phyloP scores from a whole-genome alignment of 306 rosid species.

The Rosa persica region DNA sequence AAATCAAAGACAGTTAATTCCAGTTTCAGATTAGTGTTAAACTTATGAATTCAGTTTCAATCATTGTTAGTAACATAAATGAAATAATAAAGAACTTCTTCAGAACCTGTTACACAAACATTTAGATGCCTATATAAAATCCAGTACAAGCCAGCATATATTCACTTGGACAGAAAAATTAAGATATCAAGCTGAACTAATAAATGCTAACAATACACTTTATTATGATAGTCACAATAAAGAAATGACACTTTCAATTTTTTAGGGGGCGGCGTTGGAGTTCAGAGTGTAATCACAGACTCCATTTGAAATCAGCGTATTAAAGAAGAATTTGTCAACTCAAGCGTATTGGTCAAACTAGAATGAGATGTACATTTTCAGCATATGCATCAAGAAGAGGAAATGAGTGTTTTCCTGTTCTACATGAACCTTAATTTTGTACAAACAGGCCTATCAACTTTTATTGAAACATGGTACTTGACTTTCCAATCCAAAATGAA shows the following conservation, averaged over 20 bases:
- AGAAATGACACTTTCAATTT: neutral
- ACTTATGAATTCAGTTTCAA: neutral
- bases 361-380: neutral
- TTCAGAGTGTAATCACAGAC: neutral
- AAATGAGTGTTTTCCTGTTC: neutral
- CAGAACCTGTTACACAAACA: neutral
- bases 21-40: neutral
- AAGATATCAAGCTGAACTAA: neutral
- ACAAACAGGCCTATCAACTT: neutral
- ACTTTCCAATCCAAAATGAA: neutral
- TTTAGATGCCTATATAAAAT: neutral
- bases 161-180: neutral
- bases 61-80: neutral
- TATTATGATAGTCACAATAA: neutral
- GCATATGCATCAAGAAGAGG: conserved; percentile 1
- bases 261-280: neutral
- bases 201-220: neutral
- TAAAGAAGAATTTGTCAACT: neutral
- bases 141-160: neutral
- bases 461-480: neutral
- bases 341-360: no score
- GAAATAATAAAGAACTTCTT: neutral
- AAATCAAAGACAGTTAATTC: neutral
- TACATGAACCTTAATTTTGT: neutral
- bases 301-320: neutral